Percentiles rank a stretch among this genome's conserved stretches.
Evolutionary conservation across 208 protist genomes (phyloP).

Genomic region (Trypanosoma caninum): DNA sequence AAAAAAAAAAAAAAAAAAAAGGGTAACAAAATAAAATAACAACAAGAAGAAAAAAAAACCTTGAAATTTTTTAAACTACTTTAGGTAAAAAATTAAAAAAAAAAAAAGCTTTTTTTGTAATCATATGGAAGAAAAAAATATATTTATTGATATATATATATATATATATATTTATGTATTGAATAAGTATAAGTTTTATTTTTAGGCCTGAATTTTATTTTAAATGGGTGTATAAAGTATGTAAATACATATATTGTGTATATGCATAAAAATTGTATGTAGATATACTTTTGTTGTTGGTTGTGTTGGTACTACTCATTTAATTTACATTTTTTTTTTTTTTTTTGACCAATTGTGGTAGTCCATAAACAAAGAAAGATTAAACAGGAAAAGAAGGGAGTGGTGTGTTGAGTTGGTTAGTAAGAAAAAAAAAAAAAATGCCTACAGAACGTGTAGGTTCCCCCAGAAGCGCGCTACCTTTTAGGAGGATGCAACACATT

Average conservation of each 20-base stretch:
- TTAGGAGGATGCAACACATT: constrained; percentile 47
- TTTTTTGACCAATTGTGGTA: neutral
- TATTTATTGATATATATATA: neutral
- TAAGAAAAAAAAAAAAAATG: no score
- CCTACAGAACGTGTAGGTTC: neutral
- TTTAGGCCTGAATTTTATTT: neutral
- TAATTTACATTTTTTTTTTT: constrained; percentile 4
- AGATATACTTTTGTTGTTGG: neutral
- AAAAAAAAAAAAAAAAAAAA: constrained; percentile 9
- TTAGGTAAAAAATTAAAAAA: no score
- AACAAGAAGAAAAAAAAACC: constrained; percentile 21
- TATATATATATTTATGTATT: neutral
- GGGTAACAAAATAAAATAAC: neutral
- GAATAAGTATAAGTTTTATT: neutral
- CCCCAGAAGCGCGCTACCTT: constrained; percentile 31
- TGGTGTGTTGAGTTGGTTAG: no score
- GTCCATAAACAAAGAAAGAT: neutral
- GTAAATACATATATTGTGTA: neutral
- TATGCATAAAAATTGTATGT: neutral
- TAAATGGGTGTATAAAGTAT: no score
- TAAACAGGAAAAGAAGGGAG: neutral
- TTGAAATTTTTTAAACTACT: no score
- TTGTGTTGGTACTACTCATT: neutral
- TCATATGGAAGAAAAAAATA: neutral
- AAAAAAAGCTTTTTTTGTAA: no score